phyloP scores from a whole-genome alignment of 73 alveolate species.

The Paraurostyla sp. region DNA sequence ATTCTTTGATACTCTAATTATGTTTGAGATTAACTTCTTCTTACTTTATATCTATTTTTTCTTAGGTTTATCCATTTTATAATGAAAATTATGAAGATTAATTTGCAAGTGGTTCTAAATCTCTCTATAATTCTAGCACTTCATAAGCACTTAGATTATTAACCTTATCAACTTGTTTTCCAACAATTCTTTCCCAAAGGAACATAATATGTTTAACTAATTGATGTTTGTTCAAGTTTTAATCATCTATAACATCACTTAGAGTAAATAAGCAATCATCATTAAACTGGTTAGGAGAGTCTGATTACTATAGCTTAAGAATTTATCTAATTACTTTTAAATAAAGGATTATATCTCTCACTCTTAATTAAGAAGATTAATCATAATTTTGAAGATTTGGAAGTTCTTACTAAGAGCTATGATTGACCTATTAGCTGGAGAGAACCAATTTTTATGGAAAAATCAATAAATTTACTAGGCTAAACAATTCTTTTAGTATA shows the following conservation, averaged over 20 bases:
- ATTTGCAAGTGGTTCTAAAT: slow-evolving; percentile 4
- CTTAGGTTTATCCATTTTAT: background rate
- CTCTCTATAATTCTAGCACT: background rate
- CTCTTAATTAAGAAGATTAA: slow-evolving; percentile 9
- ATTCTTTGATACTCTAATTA: background rate
- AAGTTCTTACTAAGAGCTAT: background rate
- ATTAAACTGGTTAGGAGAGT: background rate
- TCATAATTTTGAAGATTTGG: slow-evolving; percentile 7
- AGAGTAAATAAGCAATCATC: slow-evolving; percentile 3
- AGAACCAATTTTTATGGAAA: background rate
- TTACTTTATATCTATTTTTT: background rate
- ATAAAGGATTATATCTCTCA: slow-evolving; percentile 15
- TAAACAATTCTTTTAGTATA: background rate
- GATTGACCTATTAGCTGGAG: background rate
- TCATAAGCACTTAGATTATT: background rate
- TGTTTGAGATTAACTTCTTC: background rate
- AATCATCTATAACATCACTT: slow-evolving; percentile 32
- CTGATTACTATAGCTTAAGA: background rate
- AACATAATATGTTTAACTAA: slow-evolving; percentile 10
- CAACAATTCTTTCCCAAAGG: slow-evolving; percentile 19
- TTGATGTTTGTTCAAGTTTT: background rate
- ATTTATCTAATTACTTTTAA: slow-evolving; percentile 11
- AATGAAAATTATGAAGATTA: too few species aligned
- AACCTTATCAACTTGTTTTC: background rate
- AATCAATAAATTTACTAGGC: background rate